Evolutionary conservation across 805 yeast species (phyloP).

Genomic region (Suhomyces sp.): DNA sequence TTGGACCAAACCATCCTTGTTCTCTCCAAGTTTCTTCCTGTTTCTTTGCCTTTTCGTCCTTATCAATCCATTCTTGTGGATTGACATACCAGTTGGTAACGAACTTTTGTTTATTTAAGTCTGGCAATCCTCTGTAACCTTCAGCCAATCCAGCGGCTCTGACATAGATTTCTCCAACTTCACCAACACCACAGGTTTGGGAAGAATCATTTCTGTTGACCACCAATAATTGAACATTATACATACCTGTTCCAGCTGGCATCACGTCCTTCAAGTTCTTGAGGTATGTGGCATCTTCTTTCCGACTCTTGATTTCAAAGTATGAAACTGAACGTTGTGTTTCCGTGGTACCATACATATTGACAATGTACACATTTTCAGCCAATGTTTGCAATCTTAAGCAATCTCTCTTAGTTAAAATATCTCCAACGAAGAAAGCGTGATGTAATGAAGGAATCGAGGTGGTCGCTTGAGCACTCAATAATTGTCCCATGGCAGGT

Average conservation of each 20-base stretch:
- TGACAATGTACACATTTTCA: constrained; percentile 82
- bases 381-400: constrained; percentile 89
- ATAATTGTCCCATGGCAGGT: constrained; percentile 98
- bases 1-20: constrained; percentile 82
- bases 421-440: constrained; percentile 98
- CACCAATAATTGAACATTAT: constrained; percentile 88
- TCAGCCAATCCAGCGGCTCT: constrained; percentile 98
- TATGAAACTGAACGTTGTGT: constrained; percentile 98
- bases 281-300: constrained; percentile 68
- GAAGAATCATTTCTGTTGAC: constrained; percentile 87
- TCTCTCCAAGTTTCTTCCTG: constrained; percentile 64
- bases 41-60: constrained; percentile 47
- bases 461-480: constrained; percentile 92
- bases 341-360: constrained; percentile 99
- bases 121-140: constrained; percentile 91
- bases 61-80: constrained; percentile 57
- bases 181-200: constrained; percentile 97
- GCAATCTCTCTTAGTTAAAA: constrained; percentile 95
- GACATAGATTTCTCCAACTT: constrained; percentile 97
- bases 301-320: constrained; percentile 79
- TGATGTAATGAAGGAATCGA: constrained; percentile 85
- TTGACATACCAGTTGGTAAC: constrained; percentile 88
- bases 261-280: constrained; percentile 87
- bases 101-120: constrained; percentile 82
- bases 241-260: constrained; percentile 99